Base-by-base conservation (phyloP, 331 rosid species). In the Rosa hybrid region DNA sequence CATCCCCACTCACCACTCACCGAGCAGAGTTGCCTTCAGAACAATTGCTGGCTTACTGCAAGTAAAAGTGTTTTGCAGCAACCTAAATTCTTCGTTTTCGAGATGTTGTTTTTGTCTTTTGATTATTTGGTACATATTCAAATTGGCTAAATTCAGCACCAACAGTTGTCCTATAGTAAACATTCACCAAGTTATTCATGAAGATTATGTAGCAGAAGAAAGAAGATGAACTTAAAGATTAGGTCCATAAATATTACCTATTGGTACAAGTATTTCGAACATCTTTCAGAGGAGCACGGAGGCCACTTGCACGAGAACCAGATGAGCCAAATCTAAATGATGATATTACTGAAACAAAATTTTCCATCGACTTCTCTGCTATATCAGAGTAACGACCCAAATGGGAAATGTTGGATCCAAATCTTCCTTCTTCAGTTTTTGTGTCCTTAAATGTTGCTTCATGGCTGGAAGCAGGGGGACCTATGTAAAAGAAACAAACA, bases 281-380 rank as follows among this genome's bases (percentile, higher is more conserved):
- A 82, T 93, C 98, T 81, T 78, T 89, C 70, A 90, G 73, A 78
- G 98, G 98, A 81, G 99, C 97, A 57, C 97, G 92, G 72, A 96
- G 98, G 69, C 98, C 98, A 53, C 99, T 96, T 57, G 94, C 98
- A 27, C 94, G 97, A 83, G 99, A 88, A 78, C 98, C 94, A 44
- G 94, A 84, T 38, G 87, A 85, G 17, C 97, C 62, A 84, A 64
- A 91, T 85, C 77, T 80, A 72, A 91, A 90, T 69, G 97, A 83
- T 53, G 96, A 91, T 77, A 95, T 83, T 41, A 87, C 79, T 38
- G 97, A 90, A 68, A 87, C 94, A 87, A 93, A 95, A 65, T 68
- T 93, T 84, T 95, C 98, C 88, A 93, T 71, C 1, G 98, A 95
- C 81, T 87, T 91, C 90, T 85, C 91, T 48, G 99, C 91, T 91